A percentile compares a stretch with the other conserved stretches of the same genome.
These are phyloP conservation scores for Aureobasidium sp. DNA, from an alignment of 2,329 filamentous ascomycete genomes.

Conservation along the genomic window DNA sequence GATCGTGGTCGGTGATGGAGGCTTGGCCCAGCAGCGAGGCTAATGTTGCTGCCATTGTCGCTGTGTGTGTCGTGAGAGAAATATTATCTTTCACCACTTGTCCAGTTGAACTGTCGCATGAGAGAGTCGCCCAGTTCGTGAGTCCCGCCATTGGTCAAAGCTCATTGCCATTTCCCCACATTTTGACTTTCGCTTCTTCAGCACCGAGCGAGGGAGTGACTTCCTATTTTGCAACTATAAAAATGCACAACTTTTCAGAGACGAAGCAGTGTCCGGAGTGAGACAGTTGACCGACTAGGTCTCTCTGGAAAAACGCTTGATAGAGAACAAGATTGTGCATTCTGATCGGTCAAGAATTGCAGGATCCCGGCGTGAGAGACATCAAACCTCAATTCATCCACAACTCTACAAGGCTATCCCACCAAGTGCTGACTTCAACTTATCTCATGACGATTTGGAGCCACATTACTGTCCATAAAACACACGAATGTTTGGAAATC, in stretches of 20 bases:
- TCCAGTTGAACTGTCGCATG: neutral
- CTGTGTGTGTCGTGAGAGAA: neutral
- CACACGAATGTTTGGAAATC: neutral
- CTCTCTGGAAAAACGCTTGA: neutral
- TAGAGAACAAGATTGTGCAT: neutral
- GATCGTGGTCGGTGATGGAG: conserved; percentile 61
- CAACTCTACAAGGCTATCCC: neutral
- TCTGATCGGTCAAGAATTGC: neutral
- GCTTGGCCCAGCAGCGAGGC: conserved; percentile 48
- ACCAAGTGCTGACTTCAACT: neutral
- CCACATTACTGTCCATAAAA: neutral
- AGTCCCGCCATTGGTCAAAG: neutral
- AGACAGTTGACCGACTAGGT: neutral
- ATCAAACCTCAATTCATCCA: neutral
- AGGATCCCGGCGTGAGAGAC: neutral
- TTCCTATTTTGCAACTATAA: neutral
- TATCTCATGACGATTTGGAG: neutral
- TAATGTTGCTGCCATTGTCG: conserved; percentile 26
- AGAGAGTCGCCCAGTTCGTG: neutral
- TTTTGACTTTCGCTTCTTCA: neutral
- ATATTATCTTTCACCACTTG: neutral
- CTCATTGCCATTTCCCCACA: neutral
- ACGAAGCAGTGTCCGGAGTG: neutral
- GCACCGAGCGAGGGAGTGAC: neutral
- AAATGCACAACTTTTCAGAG: neutral